Conservation (phyloP, 106 monocot genomes). For the Apostasia ramifera region DNA sequence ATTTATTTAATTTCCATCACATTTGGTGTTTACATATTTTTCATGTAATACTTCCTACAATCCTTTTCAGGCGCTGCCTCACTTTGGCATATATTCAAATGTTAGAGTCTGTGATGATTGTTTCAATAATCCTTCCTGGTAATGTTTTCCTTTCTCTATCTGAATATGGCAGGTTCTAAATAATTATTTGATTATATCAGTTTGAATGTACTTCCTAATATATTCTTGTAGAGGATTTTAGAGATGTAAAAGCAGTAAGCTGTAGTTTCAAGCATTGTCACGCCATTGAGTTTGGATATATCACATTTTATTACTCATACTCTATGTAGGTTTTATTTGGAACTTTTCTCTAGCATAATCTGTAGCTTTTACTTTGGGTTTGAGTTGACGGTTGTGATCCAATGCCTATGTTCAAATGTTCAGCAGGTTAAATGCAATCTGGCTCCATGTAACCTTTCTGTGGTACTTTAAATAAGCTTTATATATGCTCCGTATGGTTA, state of each 20-base stretch:
- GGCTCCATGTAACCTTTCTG: not conserved
- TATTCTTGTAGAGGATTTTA: too few relatives aligned
- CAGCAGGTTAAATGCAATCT: constrained; percentile 3
- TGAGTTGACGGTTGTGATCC: not conserved
- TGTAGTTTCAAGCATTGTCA: too few relatives aligned
- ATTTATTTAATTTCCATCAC: not conserved
- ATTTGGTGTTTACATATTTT: not conserved
- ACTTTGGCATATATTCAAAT: constrained; percentile 72
- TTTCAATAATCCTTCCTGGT: constrained; percentile 79
- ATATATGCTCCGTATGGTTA: too few relatives aligned
- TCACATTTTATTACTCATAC: not conserved
- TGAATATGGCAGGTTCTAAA: not conserved
- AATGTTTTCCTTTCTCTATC: constrained; percentile 4
- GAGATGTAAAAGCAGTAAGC: too few relatives aligned
- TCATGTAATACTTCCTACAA: not conserved
- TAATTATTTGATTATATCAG: not conserved
- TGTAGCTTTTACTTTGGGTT: not conserved
- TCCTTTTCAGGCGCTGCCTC: constrained; percentile 68
- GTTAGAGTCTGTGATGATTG: constrained; percentile 92
- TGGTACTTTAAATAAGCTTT: not conserved
- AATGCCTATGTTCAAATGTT: not conserved
- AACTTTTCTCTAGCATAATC: not conserved
- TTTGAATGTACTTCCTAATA: not conserved
- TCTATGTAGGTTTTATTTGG: not conserved
- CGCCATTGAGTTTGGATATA: too few relatives aligned